A percentile compares a stretch with the other conserved stretches of the same genome.
These are phyloP conservation scores for Beauveria pseudobassiana DNA, from an alignment of 2,329 filamentous ascomycete species.

Conservation along the genomic window DNA sequence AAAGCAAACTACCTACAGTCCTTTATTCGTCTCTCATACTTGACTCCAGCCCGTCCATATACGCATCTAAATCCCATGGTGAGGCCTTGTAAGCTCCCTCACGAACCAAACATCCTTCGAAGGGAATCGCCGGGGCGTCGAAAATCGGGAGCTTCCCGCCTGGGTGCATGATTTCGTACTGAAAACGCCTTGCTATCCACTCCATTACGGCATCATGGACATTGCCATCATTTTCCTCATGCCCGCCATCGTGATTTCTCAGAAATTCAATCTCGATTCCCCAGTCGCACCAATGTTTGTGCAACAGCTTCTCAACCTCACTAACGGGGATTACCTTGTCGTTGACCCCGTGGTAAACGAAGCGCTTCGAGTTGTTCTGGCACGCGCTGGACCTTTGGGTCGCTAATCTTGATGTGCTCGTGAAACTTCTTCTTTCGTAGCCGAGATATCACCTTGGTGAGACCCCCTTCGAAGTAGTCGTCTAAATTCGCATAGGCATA, in stretches of 20 bases:
- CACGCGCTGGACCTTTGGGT: no score
- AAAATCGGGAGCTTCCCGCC: no score
- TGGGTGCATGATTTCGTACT: no score
- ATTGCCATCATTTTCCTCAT: background rate
- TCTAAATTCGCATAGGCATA: background rate
- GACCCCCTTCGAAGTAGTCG: constrained; percentile 3
- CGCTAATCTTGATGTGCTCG: no score
- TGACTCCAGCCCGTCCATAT: no score
- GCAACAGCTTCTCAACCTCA: background rate
- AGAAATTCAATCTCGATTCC: background rate
- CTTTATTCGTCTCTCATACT: no score
- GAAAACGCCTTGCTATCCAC: background rate
- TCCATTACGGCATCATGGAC: background rate
- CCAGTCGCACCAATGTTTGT: background rate
- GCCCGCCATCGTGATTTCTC: background rate
- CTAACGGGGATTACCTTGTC: background rate
- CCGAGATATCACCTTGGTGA: background rate
- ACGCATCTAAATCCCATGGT: no score
- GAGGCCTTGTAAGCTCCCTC: no score
- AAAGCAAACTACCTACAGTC: no score
- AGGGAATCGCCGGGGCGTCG: no score
- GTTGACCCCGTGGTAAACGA: background rate
- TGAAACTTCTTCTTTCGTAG: background rate
- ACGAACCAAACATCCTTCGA: no score
- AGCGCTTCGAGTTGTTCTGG: background rate